Conservation (phyloP, 1,284 basidiomycete species). For the Papiliotrema flavescens region DNA sequence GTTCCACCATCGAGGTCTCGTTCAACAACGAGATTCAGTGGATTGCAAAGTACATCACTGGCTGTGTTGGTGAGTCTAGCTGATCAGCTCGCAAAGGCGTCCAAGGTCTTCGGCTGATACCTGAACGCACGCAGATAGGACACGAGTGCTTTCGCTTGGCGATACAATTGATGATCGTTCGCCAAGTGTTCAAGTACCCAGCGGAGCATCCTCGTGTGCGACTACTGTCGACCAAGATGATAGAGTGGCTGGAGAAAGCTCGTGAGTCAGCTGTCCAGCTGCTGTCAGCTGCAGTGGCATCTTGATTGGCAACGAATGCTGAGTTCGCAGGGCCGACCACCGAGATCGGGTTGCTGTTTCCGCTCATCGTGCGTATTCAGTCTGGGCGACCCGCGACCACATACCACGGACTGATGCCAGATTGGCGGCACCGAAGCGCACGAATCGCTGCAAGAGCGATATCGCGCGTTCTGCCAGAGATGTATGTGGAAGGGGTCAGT, state of each 20-base stretch:
- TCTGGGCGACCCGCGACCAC: neutral
- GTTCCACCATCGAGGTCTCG: neutral
- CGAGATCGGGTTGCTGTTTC: neutral
- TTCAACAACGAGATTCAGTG: neutral
- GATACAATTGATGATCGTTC: neutral
- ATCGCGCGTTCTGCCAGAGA: neutral
- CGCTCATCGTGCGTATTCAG: neutral
- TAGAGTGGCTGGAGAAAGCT: neutral
- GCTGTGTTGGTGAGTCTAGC: neutral
- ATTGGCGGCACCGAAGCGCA: neutral
- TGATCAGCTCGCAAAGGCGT: neutral
- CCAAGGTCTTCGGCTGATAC: neutral
- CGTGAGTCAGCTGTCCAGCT: neutral
- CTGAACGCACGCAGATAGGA: neutral
- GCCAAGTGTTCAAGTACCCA: neutral
- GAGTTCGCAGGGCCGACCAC: neutral
- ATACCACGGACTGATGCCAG: neutral
- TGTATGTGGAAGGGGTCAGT: constrained; percentile 1
- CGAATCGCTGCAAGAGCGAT: neutral
- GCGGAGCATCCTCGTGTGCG: neutral
- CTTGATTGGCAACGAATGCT: neutral
- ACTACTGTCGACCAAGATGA: neutral
- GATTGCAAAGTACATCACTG: neutral
- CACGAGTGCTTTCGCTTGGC: neutral
- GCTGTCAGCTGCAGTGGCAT: neutral